Base-by-base conservation (phyloP, 331 rosid genomes). In the Stylosanthes scabra region DNA sequence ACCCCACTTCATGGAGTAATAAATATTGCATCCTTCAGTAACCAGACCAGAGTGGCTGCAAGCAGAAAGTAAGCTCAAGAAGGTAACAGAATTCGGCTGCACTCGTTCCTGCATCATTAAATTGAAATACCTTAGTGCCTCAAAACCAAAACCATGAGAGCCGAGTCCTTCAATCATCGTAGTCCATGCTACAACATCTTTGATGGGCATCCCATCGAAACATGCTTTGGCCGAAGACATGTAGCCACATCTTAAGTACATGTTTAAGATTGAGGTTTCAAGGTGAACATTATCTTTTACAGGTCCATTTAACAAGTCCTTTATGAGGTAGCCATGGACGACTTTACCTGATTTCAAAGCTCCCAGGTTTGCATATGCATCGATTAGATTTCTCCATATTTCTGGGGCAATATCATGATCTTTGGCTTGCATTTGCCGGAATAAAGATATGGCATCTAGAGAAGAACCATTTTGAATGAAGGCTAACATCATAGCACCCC, bases 31-130 rank as follows among this genome's bases (percentile, higher is more conserved):
- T 65, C 90, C 90, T 63, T 79, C 88, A 29, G 78, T 83, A 25
- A 83, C 78, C 65, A 88, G 90, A 52, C 90, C 93, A 40, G 87
- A 81, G 76, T 88, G 93, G 74, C 90, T 83, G 69, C 90, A 88
- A 15, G 93, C 88, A 69, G 84, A 86, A 1, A 88, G 60, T 51
- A 88, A 82, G 82, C 90, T 88, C 72, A 88, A 65, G 78, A 88
- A 75, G 55, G 93, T 83, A 66, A 86, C 77, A 9, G 59, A 14
- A 56, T 88, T 88, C 49, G 88, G 93, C 60, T 51, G 37, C 39
- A 86, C 77, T 82, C 51, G 34, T 61, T 82, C 75, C 27, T 71
- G 64, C 13, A 70, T 67, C 93, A 88, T 86, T 58, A 68, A 77
- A 46, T 45, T 41, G 62, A 80, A 86, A 40, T 70, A 75, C 37